Evolutionary conservation across 2,329 filamentous ascomycete genomes (phyloP).

Genomic region (Grosmannia clavigera): DNA sequence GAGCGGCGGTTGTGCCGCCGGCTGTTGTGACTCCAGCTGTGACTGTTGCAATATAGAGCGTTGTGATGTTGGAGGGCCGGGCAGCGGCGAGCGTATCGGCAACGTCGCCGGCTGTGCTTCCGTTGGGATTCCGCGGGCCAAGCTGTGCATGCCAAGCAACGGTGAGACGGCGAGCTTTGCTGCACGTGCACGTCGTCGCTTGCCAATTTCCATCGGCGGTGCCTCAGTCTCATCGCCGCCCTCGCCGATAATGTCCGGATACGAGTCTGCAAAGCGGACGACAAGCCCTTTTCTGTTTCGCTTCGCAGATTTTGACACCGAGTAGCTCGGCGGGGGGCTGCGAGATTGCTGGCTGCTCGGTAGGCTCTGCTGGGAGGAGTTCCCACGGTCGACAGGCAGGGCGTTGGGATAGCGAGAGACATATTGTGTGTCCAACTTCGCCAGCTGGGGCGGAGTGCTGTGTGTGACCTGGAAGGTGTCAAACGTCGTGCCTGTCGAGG

Average conservation of each 20-base stretch:
- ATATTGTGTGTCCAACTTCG: constrained; percentile 41
- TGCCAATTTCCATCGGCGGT: constrained; percentile 59
- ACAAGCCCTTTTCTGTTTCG: constrained; percentile 48
- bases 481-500: constrained; percentile 25
- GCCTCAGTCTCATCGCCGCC: constrained; percentile 77
- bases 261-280: constrained; percentile 61
- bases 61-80: constrained; percentile 12
- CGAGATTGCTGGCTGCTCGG: constrained; percentile 28
- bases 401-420: constrained; percentile 45
- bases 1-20: not conserved
- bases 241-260: constrained; percentile 76
- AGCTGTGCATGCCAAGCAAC: not conserved
- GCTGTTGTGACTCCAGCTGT: constrained; percentile 10
- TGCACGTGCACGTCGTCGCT: constrained; percentile 32
- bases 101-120: not conserved
- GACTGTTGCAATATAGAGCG: not conserved
- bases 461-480: constrained; percentile 44
- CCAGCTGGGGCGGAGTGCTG: constrained; percentile 33
- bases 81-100: constrained; percentile 14
- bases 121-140: not conserved
- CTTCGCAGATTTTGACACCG: not conserved
- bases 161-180: not conserved
- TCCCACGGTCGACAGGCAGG: constrained; percentile 28
- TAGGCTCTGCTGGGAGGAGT: constrained; percentile 29
- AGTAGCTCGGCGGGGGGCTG: constrained; percentile 25